These are phyloP conservation scores for Cardamine occulta DNA, from an alignment of 345 rosid species.

Conservation along the genomic window DNA sequence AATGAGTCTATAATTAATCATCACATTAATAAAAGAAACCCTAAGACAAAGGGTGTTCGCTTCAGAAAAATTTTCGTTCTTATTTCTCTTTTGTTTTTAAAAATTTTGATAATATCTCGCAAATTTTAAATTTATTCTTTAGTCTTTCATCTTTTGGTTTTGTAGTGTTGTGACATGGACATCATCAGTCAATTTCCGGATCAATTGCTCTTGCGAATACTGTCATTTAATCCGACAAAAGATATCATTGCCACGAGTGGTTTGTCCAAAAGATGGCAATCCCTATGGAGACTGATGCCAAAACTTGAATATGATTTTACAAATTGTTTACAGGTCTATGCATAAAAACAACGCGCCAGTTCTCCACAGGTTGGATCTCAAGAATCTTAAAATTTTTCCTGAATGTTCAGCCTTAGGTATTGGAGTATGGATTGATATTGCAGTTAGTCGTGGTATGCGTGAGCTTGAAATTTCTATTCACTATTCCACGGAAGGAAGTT, in stretches of 20 bases:
- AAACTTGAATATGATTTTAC: background rate
- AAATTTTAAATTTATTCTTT: too few species aligned
- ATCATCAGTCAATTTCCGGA: slow-evolving; percentile 17
- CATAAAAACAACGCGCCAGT: slow-evolving; percentile 9
- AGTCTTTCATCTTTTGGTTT: background rate
- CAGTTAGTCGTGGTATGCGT: slow-evolving; percentile 11
- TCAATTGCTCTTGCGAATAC: slow-evolving; percentile 27
- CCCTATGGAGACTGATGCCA: slow-evolving; percentile 15
- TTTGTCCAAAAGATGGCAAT: slow-evolving; percentile 37
- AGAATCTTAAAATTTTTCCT: background rate
- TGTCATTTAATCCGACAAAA: slow-evolving; percentile 23
- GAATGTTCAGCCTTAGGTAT: background rate
- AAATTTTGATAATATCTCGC: too few species aligned
- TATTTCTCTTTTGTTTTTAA: too few species aligned
- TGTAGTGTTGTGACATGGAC: slow-evolving; percentile 24
- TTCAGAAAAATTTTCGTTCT: too few species aligned
- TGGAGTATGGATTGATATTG: slow-evolving; percentile 21
- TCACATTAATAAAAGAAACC: too few species aligned
- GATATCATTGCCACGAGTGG: background rate
- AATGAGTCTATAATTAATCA: too few species aligned
- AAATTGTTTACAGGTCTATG: slow-evolving; percentile 29
- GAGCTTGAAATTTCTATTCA: background rate
- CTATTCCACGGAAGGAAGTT: background rate
- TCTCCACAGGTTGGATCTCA: background rate
- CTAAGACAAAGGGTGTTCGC: too few species aligned